phyloP scores from a whole-genome alignment of 2,329 filamentous ascomycete species.

The Penicillium sp. region DNA sequence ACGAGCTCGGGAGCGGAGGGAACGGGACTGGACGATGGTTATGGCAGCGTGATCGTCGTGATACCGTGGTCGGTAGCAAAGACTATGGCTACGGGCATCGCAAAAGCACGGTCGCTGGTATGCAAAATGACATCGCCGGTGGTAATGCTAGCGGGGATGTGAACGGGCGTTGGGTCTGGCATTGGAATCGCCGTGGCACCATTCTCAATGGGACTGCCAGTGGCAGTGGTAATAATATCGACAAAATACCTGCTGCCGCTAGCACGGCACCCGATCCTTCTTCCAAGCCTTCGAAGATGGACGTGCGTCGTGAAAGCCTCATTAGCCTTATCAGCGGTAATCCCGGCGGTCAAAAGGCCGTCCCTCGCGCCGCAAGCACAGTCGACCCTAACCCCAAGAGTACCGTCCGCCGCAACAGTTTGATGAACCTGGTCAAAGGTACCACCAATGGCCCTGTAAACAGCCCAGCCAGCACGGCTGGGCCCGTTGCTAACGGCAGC shows the following conservation, averaged over 20 bases:
- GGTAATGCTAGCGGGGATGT: background rate
- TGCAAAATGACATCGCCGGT: constrained; percentile 1
- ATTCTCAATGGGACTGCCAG: background rate
- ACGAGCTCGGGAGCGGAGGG: background rate
- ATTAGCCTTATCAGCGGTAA: constrained; percentile 5
- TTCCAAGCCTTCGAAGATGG: background rate
- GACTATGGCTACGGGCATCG: constrained; percentile 7
- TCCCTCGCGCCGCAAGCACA: background rate
- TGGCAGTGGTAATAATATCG: background rate
- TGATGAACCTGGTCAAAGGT: constrained; percentile 2
- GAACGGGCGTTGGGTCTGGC: constrained; percentile 10
- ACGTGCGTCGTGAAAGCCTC: constrained; percentile 3
- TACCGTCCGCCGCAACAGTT: constrained; percentile 6
- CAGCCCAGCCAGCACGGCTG: background rate
- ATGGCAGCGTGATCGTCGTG: constrained; percentile 3
- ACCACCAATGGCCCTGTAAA: background rate
- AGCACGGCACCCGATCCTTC: background rate
- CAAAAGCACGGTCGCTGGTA: background rate
- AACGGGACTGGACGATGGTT: constrained; percentile 6
- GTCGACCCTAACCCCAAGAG: background rate
- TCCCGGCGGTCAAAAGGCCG: background rate
- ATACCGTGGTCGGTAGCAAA: constrained; percentile 2
- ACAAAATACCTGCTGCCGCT: background rate
- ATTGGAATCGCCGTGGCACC: constrained; percentile 4
- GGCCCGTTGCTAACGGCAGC: background rate